phyloP scores from a whole-genome alignment of 805 yeast genomes.

The Starmerella etchellsii region DNA sequence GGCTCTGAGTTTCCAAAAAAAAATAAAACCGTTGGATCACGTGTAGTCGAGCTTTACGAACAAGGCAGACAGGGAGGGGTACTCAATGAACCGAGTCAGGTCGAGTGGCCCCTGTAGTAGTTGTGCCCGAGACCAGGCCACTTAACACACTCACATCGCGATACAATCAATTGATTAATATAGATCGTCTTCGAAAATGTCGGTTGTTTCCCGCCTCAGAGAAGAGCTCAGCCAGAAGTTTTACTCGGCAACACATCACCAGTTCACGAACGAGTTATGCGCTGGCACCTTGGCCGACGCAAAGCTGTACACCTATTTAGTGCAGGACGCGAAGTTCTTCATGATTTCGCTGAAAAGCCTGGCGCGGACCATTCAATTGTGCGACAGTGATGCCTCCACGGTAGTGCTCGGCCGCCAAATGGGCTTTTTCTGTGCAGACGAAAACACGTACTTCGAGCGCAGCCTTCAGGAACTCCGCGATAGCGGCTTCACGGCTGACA shows the following conservation, averaged over 20 bases:
- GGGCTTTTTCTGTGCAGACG: slow-evolving; percentile 8
- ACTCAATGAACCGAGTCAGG: too few species aligned
- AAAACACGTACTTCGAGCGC: slow-evolving; percentile 11
- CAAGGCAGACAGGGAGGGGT: too few species aligned
- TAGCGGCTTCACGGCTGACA: background rate
- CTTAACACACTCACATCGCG: too few species aligned
- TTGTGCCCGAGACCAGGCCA: too few species aligned
- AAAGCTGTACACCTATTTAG: slow-evolving; percentile 6
- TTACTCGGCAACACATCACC: slow-evolving; percentile 4
- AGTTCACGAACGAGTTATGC: slow-evolving; percentile 9
- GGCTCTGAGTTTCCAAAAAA: too few species aligned
- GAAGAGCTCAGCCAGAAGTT: background rate
- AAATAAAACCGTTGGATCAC: too few species aligned
- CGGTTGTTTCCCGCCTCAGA: too few species aligned
- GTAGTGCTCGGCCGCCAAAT: slow-evolving; percentile 9
- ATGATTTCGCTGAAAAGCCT: slow-evolving; percentile 2
- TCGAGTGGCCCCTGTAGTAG: too few species aligned
- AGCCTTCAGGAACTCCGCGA: slow-evolving; percentile 3
- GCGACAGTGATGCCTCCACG: slow-evolving; percentile 6
- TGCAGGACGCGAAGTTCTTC: slow-evolving; percentile 15
- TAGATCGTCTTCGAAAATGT: too few species aligned
- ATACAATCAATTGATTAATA: too few species aligned
- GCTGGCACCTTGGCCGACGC: slow-evolving; percentile 9
- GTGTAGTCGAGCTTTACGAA: too few species aligned
- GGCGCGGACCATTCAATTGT: slow-evolving; percentile 8